Conservation (phyloP, 2,329 filamentous ascomycete genomes). For the Xylaria arbuscula region DNA sequence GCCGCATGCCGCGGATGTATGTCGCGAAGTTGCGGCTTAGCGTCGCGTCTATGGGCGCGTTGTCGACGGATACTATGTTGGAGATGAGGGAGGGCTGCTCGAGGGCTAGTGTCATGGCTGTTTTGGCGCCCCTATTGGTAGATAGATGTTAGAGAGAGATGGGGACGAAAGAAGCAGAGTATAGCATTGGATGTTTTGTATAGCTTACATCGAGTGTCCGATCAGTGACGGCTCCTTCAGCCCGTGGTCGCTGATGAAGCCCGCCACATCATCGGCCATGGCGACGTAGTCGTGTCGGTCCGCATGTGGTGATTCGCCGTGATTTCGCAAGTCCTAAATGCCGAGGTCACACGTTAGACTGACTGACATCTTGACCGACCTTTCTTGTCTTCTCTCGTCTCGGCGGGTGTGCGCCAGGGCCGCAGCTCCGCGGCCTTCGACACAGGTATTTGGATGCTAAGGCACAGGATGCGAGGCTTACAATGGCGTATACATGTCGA, state of each 20-base stretch:
- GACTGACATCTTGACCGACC: background rate
- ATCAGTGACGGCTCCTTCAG: slow-evolving; percentile 81
- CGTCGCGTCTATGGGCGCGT: slow-evolving; percentile 85
- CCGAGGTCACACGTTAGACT: slow-evolving; percentile 35
- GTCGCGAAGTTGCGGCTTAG: slow-evolving; percentile 79
- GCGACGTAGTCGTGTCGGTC: slow-evolving; percentile 79
- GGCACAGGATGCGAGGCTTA: slow-evolving; percentile 54
- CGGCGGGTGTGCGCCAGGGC: background rate
- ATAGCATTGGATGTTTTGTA: background rate
- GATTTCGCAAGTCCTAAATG: slow-evolving; percentile 84
- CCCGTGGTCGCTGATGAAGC: slow-evolving; percentile 78
- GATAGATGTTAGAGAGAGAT: background rate
- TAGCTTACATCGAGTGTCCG: slow-evolving; percentile 86
- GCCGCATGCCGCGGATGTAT: slow-evolving; percentile 87
- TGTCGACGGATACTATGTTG: slow-evolving; percentile 86
- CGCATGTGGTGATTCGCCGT: slow-evolving; percentile 88
- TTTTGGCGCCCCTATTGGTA: slow-evolving; percentile 78
- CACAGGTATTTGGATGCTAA: background rate
- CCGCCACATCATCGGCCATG: slow-evolving; percentile 85
- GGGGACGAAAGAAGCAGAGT: background rate
- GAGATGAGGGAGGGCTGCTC: slow-evolving; percentile 73
- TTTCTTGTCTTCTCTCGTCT: background rate
- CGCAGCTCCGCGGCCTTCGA: background rate
- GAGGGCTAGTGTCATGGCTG: slow-evolving; percentile 87
- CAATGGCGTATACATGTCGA: slow-evolving; percentile 83